A percentile compares a stretch with the other conserved stretches of the same genome.
These are phyloP conservation scores for Mycena floridula DNA, from an alignment of 768 basidiomycete species.

Conservation along the genomic window DNA sequence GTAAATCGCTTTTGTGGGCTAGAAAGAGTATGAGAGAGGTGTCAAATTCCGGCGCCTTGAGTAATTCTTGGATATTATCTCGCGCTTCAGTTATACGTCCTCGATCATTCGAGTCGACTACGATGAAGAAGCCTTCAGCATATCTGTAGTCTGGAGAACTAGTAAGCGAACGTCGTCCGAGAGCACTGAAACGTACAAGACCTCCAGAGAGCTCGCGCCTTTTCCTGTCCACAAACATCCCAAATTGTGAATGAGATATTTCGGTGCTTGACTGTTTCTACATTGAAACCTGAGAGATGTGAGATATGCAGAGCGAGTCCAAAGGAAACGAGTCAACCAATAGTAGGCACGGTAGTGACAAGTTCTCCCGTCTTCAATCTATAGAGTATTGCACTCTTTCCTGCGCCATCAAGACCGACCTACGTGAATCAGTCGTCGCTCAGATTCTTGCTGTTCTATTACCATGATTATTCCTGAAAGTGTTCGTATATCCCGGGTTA, in stretches of 20 bases:
- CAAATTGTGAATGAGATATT: slow-evolving; percentile 99
- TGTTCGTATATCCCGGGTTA: too few relatives aligned
- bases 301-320: slow-evolving; percentile 9
- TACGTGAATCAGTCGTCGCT: too few relatives aligned
- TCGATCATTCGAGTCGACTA: slow-evolving; percentile 98
- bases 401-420: slow-evolving; percentile 99
- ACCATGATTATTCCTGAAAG: too few relatives aligned
- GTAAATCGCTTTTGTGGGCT: slow-evolving; percentile 99
- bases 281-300: slow-evolving; percentile 83
- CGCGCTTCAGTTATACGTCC: slow-evolving; percentile 99
- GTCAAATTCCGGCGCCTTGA: slow-evolving; percentile 98
- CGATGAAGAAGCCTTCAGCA: slow-evolving; percentile 99
- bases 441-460: too few relatives aligned
- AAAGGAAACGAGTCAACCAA: slow-evolving; percentile 52
- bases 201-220: slow-evolving; percentile 99
- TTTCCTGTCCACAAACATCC: slow-evolving; percentile 99
- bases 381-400: slow-evolving; percentile 98
- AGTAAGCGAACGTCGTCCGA: too few relatives aligned
- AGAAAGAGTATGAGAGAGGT: slow-evolving; percentile 98
- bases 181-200: slow-evolving; percentile 83
- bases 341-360: slow-evolving; percentile 99
- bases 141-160: too few relatives aligned
- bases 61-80: slow-evolving; percentile 98
- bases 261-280: slow-evolving; percentile 99
- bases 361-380: slow-evolving; percentile 99